Evolutionary conservation across 495 filamentous ascomycete genomes (phyloP).

Genomic region (Pyrenula aspistea): DNA sequence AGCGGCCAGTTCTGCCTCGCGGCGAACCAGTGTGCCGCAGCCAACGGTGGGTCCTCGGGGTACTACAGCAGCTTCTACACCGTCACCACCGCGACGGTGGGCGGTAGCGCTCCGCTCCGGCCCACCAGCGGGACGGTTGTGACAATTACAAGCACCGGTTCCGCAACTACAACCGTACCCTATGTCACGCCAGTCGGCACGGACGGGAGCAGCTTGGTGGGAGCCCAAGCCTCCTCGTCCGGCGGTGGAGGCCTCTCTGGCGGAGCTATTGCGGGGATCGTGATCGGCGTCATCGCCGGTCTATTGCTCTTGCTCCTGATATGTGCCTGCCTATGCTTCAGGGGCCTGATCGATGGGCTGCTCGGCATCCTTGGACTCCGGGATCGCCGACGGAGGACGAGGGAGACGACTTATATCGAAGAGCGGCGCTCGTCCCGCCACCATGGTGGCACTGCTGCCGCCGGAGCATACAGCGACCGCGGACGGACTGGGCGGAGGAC

Average conservation of each 20-base stretch:
- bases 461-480: conserved; percentile 20
- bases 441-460: conserved; percentile 13
- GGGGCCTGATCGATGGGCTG: conserved; percentile 49
- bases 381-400: conserved; percentile 24
- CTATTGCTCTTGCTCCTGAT: conserved; percentile 59
- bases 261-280: conserved; percentile 90
- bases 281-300: conserved; percentile 75
- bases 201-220: conserved; percentile 33
- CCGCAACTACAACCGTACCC: conserved; percentile 44
- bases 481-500: conserved; percentile 40
- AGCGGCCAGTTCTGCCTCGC: conserved; percentile 54
- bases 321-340: conserved; percentile 63
- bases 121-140: conserved; percentile 52
- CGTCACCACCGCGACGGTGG: conserved; percentile 22
- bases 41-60: conserved; percentile 15
- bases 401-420: conserved; percentile 51
- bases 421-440: conserved; percentile 52
- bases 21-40: conserved; percentile 30
- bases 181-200: conserved; percentile 47
- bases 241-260: conserved; percentile 50
- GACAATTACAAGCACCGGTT: conserved; percentile 41
- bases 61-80: conserved; percentile 24
- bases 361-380: conserved; percentile 56
- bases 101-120: conserved; percentile 46
- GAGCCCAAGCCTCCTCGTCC: conserved; percentile 18